These are phyloP conservation scores for Mycena maculata DNA, from an alignment of 768 basidiomycete genomes.

Conservation along the genomic window DNA sequence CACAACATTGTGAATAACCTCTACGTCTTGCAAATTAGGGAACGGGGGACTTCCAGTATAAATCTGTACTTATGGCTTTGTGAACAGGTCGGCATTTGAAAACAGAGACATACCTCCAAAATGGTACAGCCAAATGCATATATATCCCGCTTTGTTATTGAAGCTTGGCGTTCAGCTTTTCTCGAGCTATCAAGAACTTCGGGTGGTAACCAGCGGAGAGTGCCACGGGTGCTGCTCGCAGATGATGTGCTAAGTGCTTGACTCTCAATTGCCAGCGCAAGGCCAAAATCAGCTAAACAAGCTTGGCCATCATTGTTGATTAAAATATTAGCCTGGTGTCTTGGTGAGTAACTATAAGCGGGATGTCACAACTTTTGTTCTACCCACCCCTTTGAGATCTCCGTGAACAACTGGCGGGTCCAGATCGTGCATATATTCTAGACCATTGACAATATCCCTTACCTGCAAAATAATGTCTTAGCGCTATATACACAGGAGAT, in stretches of 20 bases:
- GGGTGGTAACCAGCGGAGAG: conserved; percentile 18
- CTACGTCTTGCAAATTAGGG: conserved; percentile 8
- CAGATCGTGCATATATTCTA: conserved; percentile 11
- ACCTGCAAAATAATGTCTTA: conserved; percentile 12
- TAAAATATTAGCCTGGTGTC: conserved; percentile 10
- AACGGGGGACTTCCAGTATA: conserved; percentile 14
- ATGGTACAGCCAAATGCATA: conserved; percentile 15
- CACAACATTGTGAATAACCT: conserved; percentile 10
- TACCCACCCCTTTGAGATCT: conserved; percentile 12
- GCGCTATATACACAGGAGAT: background rate
- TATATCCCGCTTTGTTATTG: conserved; percentile 11
- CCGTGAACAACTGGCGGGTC: conserved; percentile 20
- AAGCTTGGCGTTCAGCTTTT: conserved; percentile 16
- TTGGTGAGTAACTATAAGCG: conserved; percentile 1
- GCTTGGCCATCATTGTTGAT: conserved; percentile 4
- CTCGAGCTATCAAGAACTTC: conserved; percentile 18
- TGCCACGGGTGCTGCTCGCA: conserved; percentile 8
- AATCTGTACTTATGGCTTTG: conserved; percentile 10
- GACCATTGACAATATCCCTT: conserved; percentile 13
- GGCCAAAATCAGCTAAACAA: conserved; percentile 19
- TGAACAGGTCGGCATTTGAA: background rate
- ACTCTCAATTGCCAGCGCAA: conserved; percentile 10
- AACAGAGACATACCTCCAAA: conserved; percentile 11
- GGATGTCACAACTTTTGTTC: conserved; percentile 1
- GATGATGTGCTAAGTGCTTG: conserved; percentile 17